A percentile compares a stretch with the other conserved stretches of the same genome.
Conservation (phyloP, 2,329 filamentous ascomycete species). For the Diaporthe vexans region DNA sequence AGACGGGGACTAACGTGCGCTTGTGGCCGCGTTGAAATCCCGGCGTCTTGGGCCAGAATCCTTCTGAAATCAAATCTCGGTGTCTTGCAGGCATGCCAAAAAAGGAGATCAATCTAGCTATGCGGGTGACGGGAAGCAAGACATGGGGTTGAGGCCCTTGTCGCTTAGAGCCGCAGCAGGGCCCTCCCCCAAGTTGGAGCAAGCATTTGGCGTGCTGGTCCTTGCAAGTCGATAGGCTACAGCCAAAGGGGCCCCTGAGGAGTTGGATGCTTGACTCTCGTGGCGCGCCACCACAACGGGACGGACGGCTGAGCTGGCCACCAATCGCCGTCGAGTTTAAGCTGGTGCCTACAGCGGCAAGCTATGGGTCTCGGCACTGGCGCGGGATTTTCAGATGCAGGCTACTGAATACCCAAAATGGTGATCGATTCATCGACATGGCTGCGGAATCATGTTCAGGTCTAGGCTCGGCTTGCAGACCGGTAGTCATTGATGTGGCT, state of each 20-base stretch:
- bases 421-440: not conserved
- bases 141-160: constrained; percentile 1
- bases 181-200: not conserved
- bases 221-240: constrained; percentile 28
- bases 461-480: not conserved
- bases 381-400: constrained; percentile 8
- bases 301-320: not conserved
- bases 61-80: constrained; percentile 16
- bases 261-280: constrained; percentile 28
- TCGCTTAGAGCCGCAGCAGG: constrained; percentile 18
- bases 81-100: constrained; percentile 1
- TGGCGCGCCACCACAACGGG: constrained; percentile 18
- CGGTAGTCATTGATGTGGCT: not conserved
- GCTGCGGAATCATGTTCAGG: not conserved
- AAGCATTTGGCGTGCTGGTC: not conserved
- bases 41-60: not conserved
- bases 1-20: constrained; percentile 10
- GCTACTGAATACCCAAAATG: not conserved
- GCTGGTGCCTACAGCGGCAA: constrained; percentile 32
- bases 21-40: constrained; percentile 16
- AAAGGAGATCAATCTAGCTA: constrained; percentile 24
- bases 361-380: constrained; percentile 27
- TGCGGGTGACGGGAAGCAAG: constrained; percentile 6
- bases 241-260: not conserved
- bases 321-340: constrained; percentile 34